Base-by-base conservation (phyloP, 1,284 basidiomycete species). In the Moesziomyces parantarcticus region DNA sequence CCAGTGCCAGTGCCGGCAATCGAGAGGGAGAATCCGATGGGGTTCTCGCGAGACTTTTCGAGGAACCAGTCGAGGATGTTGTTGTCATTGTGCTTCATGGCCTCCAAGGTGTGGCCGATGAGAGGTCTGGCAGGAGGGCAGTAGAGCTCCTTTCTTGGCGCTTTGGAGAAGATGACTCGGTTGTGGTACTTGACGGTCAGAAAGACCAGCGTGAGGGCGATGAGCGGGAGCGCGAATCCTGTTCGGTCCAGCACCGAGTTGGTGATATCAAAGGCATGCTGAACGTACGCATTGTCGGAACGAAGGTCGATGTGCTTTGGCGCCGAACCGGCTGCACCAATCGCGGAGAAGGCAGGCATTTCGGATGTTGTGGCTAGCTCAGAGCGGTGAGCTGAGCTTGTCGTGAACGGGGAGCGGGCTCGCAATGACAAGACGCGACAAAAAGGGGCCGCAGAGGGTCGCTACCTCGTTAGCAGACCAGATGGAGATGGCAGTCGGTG, bases 131-230 rank as follows among this genome's bases (percentile, higher is more conserved):
- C 68, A n/a, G 57, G 73, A 3, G 54, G 60, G 5, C 21, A 54
- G 29, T 51, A 54, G 21, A 76, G 65, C 40, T 72, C 70, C 25
- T 54, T 62, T 18, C 62, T 50, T 2, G 69, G 69, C 14, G 57
- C 43, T 7, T 58, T 64, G 34, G 68, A 22, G n/a, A 58, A 62
- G 21, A 70, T 40, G 21, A 58, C 13, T 3, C 74, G 69, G 23
- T 76, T 73, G 49, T 62, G 60, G 34, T 76, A 76, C 32, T 60
- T 73, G 58, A 70, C 13, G 39, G 40, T 13, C 40, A 69, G 62
- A 47, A 54, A 56, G 18, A 63, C 32, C 16, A 73, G 32, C 4
- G 53, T 50, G 43, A 73, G 58, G 5, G 42, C 48, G 8, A 71
- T n/a, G 22, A 55, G 11, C 2, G 64, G 70, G 8, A 73, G 47